These are phyloP conservation scores for Claviceps lovelessii DNA, from an alignment of 2,329 filamentous ascomycete species.

Conservation along the genomic window DNA sequence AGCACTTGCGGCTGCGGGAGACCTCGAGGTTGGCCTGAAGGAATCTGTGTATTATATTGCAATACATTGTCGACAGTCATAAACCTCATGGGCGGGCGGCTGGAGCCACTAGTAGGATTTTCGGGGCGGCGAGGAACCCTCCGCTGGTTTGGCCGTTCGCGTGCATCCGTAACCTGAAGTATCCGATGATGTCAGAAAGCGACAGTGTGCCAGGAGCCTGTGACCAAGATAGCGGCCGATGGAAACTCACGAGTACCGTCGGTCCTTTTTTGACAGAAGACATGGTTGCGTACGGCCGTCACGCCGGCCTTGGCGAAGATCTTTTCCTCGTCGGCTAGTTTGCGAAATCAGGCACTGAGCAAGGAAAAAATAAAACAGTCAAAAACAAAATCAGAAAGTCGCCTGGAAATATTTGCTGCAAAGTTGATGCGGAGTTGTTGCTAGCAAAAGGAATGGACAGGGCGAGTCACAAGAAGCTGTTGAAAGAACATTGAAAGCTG, in stretches of 20 bases:
- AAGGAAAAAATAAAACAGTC: neutral
- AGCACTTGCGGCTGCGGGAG: slow-evolving; percentile 38
- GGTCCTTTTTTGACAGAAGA: slow-evolving; percentile 38
- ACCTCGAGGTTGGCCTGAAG: slow-evolving; percentile 75
- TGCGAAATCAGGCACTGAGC: neutral
- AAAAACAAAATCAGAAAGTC: too few relatives aligned
- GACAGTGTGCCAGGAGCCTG: neutral
- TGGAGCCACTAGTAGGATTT: slow-evolving; percentile 15
- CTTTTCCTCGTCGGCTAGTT: neutral
- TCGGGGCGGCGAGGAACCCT: slow-evolving; percentile 20
- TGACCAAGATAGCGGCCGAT: neutral
- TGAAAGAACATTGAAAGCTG: neutral
- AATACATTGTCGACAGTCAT: slow-evolving; percentile 91
- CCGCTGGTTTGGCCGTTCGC: slow-evolving; percentile 21
- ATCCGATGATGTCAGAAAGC: slow-evolving; percentile 6
- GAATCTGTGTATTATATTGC: slow-evolving; percentile 86
- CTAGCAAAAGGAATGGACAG: neutral
- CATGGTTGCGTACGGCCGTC: slow-evolving; percentile 16
- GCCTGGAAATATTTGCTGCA: neutral
- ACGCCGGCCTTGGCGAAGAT: neutral
- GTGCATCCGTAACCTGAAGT: slow-evolving; percentile 23
- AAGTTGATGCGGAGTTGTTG: neutral
- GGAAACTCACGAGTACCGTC: slow-evolving; percentile 41
- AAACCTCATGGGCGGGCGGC: slow-evolving; percentile 47
- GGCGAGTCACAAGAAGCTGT: neutral